Base-by-base conservation (phyloP, 73 alveolate genomes). In the Tetrahymena borealis region DNA sequence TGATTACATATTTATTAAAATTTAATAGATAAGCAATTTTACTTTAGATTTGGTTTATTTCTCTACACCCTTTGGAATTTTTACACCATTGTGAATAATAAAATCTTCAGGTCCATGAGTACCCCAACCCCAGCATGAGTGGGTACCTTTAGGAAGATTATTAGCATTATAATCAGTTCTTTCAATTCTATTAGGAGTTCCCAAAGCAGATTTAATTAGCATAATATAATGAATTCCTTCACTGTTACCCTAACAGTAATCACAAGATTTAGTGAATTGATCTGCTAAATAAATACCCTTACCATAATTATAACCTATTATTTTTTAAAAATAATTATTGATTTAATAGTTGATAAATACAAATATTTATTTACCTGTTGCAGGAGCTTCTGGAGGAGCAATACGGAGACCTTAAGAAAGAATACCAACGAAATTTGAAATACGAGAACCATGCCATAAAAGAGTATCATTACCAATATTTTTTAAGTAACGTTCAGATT, bases 281-380 rank as follows among this genome's bases (percentile, higher is more conserved):
- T 98, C 99, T 32, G 99, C 99, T 79, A 98, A 96, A 94, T 98
- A 98, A 38, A 98, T 97, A 78, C 99, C 99, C 92, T 98, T 98
- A 5, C 99, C 99, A 91, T 94, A 98, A 97, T 97, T 95, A 94
- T 97, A 98, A 60, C 85, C 85, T 60, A 60, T 15, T 6, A 20
- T 13, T 39, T 39, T 39, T 39, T 60, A 20, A 60, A 60, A 18
- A 40, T 8, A 7, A 7, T 40, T 12, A 40, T n/a, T n/a, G n/a
- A n/a, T 15, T 40, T 40, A 4, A 40, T 40, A 7, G 7, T 7
- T 5, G 78, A 40, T 40, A 11, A 15, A 15, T 40, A 15, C 11
- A 15, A 7, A 4, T 7, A 41, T 7, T 41, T 41, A 41, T 60
- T 20, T 60, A 60, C 99, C 99, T 1, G 99, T 90, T 78, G 95